Percentiles rank a stretch among this genome's conserved stretches.
Conservation (phyloP, 768 basidiomycete genomes). For the Mycena metata region DNA sequence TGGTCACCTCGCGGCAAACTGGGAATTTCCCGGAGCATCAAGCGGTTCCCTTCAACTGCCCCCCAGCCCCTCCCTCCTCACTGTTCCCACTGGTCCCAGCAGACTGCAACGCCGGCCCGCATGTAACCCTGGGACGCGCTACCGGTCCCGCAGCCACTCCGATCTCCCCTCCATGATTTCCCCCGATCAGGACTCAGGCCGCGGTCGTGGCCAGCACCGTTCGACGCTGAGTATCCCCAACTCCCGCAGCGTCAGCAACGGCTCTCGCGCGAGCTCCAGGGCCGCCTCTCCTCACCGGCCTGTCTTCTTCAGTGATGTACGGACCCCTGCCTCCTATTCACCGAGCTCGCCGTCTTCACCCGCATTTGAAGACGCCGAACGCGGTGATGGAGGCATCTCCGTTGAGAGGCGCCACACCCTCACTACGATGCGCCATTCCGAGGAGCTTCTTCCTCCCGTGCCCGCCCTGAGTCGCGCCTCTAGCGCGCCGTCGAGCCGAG, state of each 20-base stretch:
- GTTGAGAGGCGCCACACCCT: conserved; percentile 31
- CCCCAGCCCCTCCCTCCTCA: conserved; percentile 34
- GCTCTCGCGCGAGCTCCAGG: conserved; percentile 21
- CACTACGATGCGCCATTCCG: conserved; percentile 20
- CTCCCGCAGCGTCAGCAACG: conserved; percentile 35
- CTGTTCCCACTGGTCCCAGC: conserved; percentile 26
- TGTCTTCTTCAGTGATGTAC: conserved; percentile 19
- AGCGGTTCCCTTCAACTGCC: conserved; percentile 11
- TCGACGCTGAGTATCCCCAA: conserved; percentile 35
- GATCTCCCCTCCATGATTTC: conserved; percentile 26
- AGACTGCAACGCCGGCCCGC: conserved; percentile 28
- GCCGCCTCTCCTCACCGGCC: conserved; percentile 23
- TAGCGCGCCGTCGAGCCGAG: conserved; percentile 28
- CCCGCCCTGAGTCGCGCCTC: conserved; percentile 22
- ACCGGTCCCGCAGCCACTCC: conserved; percentile 32
- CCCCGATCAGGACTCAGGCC: conserved; percentile 24
- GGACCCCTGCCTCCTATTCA: conserved; percentile 25
- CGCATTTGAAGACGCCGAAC: conserved; percentile 36
- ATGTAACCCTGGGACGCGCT: not conserved
- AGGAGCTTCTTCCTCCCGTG: not conserved
- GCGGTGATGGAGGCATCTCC: conserved; percentile 6
- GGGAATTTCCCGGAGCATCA: conserved; percentile 25
- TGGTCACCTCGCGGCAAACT: conserved; percentile 8
- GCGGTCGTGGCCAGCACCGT: conserved; percentile 36
- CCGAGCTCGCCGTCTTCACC: conserved; percentile 28